Conservation (phyloP, 495 filamentous ascomycete genomes). For the Corynascus novoguineensis region DNA sequence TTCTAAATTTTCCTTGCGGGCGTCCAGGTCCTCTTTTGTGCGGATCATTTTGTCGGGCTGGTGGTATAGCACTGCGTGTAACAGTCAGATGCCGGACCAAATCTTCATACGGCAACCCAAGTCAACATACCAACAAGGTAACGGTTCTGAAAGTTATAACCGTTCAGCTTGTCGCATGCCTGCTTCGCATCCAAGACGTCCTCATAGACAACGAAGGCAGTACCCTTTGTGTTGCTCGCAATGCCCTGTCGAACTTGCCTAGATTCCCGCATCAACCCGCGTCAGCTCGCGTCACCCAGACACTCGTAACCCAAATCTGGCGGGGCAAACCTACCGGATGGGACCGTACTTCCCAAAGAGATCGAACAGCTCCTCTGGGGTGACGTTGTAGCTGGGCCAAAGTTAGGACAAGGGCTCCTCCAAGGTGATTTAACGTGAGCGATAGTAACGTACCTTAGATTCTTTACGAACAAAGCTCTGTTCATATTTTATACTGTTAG, state of each 20-base stretch:
- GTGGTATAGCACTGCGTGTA: conserved; percentile 78
- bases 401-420: conserved; percentile 19
- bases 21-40: conserved; percentile 89
- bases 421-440: conserved; percentile 5
- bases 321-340: conserved; percentile 62
- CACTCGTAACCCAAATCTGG: neutral
- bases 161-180: conserved; percentile 98
- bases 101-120: neutral
- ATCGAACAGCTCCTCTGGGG: conserved; percentile 87
- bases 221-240: conserved; percentile 94
- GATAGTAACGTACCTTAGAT: conserved; percentile 65
- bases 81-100: conserved; percentile 12
- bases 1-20: conserved; percentile 95
- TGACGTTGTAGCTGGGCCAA: conserved; percentile 79
- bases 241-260: conserved; percentile 99
- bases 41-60: conserved; percentile 96
- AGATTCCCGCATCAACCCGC: conserved; percentile 31
- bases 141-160: conserved; percentile 99
- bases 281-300: no score
- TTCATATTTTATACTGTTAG: conserved; percentile 27
- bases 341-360: conserved; percentile 92
- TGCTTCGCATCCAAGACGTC: conserved; percentile 98
- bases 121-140: conserved; percentile 87
- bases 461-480: conserved; percentile 97
- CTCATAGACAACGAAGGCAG: conserved; percentile 97